phyloP scores from a whole-genome alignment of 257 asterid species.

The Avicennia marina region DNA sequence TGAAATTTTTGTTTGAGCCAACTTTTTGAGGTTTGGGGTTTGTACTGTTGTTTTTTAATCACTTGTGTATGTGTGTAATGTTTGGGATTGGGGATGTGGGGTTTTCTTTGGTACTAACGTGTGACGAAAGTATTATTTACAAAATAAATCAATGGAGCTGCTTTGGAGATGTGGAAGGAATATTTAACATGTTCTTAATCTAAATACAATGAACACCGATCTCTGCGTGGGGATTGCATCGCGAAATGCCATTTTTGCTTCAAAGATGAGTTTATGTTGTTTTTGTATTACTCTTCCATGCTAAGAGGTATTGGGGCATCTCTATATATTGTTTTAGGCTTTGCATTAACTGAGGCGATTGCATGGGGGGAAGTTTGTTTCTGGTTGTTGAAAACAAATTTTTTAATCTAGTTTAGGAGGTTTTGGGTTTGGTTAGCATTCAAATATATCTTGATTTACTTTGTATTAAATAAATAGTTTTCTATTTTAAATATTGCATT shows the following conservation, averaged over 20 bases:
- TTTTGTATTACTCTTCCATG: no score
- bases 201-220: not conserved
- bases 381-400: not conserved
- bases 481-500: no score
- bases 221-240: not conserved
- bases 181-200: not conserved
- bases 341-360: not conserved
- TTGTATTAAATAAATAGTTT: no score
- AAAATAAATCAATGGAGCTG: not conserved
- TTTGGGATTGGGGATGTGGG: not conserved
- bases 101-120: not conserved
- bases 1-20: not conserved
- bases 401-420: not conserved
- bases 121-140: not conserved
- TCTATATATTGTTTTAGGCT: not conserved
- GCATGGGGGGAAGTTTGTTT: not conserved
- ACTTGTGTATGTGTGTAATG: not conserved
- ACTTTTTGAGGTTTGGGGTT: conserved; percentile 2
- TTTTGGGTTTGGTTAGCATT: not conserved
- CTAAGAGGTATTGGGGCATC: conserved; percentile 5
- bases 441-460: no score
- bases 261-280: not conserved
- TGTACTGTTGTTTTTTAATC: not conserved
- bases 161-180: not conserved
- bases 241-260: not conserved